phyloP scores from a whole-genome alignment of 306 rosid genomes.

The Mucuna pruriens region DNA sequence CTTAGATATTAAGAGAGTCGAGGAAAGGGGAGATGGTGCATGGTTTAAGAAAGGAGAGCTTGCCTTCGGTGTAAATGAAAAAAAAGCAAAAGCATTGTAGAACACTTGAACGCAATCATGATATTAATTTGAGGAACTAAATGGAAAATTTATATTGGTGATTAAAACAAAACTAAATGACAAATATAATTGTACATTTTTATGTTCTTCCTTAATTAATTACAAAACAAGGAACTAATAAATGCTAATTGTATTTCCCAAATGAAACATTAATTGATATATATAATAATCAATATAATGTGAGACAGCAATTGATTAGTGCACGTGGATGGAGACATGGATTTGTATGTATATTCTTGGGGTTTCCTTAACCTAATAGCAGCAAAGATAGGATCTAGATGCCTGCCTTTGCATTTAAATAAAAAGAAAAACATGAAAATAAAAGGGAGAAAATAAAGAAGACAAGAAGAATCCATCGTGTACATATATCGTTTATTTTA shows the following conservation, averaged over 20 bases:
- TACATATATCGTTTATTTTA: constrained; percentile 31
- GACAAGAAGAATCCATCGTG: constrained; percentile 42
- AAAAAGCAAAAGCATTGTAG: background rate
- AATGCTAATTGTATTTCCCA: background rate
- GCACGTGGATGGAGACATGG: constrained; percentile 40
- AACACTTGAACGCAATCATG: background rate
- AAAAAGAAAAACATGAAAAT: background rate
- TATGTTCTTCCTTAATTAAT: no score
- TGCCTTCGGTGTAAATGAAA: background rate
- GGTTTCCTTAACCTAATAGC: constrained; percentile 33
- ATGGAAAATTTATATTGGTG: background rate
- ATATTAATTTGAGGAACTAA: background rate
- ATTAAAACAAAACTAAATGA: background rate
- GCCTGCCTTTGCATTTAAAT: constrained; percentile 37
- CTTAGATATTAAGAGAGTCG: background rate
- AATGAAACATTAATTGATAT: background rate
- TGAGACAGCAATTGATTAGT: background rate
- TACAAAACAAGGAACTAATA: background rate
- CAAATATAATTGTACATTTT: background rate
- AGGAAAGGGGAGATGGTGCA: background rate
- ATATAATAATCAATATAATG: background rate
- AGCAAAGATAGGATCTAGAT: constrained; percentile 32
- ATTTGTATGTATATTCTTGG: constrained; percentile 39
- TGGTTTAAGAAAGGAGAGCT: background rate
- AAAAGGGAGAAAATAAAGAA: background rate